Conservation (phyloP, 73 alveolate genomes). For the Stentor coeruleus region DNA sequence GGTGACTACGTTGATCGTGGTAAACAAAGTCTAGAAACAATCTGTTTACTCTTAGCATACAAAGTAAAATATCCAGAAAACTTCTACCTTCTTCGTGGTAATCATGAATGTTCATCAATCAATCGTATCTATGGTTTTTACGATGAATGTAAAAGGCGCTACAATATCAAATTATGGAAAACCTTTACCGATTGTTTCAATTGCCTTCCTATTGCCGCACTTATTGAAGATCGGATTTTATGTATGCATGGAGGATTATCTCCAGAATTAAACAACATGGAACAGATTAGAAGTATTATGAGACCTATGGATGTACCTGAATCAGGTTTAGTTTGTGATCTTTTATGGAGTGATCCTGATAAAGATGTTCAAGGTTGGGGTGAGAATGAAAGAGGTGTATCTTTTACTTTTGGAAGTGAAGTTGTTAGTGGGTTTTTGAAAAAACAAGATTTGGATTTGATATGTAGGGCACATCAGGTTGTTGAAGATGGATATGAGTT, state of each 20-base stretch:
- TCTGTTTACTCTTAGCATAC: slow-evolving; percentile 51
- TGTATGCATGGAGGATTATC: slow-evolving; percentile 98
- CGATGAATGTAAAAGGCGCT: slow-evolving; percentile 88
- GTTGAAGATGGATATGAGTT: slow-evolving; percentile 97
- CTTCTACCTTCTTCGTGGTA: slow-evolving; percentile 79
- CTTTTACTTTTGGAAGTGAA: slow-evolving; percentile 79
- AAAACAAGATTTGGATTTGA: slow-evolving; percentile 86
- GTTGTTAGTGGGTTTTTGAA: slow-evolving; percentile 76
- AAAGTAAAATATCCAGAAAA: slow-evolving; percentile 84
- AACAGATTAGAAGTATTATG: slow-evolving; percentile 83
- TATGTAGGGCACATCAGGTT: slow-evolving; percentile 95
- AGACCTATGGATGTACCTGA: slow-evolving; percentile 99
- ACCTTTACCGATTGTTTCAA: slow-evolving; percentile 97
- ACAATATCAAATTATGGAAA: slow-evolving; percentile 98
- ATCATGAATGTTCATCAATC: slow-evolving; percentile 93
- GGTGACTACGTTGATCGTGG: slow-evolving; percentile 54
- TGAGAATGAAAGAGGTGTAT: slow-evolving; percentile 93
- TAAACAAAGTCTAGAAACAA: slow-evolving; percentile 25
- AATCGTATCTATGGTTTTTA: slow-evolving; percentile 91
- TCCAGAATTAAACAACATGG: slow-evolving; percentile 90
- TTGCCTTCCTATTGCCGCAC: slow-evolving; percentile 97
- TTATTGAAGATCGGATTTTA: slow-evolving; percentile 59
- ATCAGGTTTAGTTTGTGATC: slow-evolving; percentile 66
- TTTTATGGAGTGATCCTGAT: slow-evolving; percentile 96
- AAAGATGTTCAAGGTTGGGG: slow-evolving; percentile 90